Evolutionary conservation across 2,329 filamentous ascomycete genomes (phyloP).

Genomic region (Colletotrichum eleusines): DNA sequence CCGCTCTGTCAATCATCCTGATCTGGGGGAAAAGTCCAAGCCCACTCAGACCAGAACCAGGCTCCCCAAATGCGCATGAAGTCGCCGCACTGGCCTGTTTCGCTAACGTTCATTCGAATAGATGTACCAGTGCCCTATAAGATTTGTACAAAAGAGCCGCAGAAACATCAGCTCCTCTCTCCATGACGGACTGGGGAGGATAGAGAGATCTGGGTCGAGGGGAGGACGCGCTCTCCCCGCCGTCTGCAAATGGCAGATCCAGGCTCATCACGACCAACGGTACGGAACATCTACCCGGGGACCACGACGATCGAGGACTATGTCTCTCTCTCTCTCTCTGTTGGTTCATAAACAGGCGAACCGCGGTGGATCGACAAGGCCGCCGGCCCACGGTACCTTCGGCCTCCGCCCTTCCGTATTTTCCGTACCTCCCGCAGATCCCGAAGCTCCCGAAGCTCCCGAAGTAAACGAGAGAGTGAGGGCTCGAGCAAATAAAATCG

Average conservation of each 20-base stretch:
- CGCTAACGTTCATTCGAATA: neutral
- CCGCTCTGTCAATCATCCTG: neutral
- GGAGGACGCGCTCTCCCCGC: neutral
- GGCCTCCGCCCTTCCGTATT: slow-evolving; percentile 5
- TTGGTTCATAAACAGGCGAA: neutral
- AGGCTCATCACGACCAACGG: neutral
- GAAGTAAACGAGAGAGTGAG: neutral
- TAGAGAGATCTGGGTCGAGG: neutral
- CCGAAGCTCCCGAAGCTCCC: neutral
- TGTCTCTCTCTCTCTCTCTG: neutral
- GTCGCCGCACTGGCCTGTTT: neutral
- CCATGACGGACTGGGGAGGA: neutral
- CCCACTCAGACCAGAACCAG: neutral
- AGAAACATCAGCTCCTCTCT: neutral
- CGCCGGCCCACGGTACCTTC: slow-evolving; percentile 8
- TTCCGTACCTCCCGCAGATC: neutral
- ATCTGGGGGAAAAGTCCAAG: neutral
- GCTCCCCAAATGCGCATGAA: neutral
- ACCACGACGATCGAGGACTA: neutral
- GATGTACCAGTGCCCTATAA: neutral
- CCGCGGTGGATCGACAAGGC: neutral
- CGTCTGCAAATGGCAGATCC: neutral
- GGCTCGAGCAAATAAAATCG: slow-evolving; percentile 11
- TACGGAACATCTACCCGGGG: too few relatives aligned
- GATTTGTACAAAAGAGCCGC: neutral